A percentile compares a stretch with the other conserved stretches of the same genome.
Conservation (phyloP, 306 rosid genomes). For the Gillenia trifoliata region DNA sequence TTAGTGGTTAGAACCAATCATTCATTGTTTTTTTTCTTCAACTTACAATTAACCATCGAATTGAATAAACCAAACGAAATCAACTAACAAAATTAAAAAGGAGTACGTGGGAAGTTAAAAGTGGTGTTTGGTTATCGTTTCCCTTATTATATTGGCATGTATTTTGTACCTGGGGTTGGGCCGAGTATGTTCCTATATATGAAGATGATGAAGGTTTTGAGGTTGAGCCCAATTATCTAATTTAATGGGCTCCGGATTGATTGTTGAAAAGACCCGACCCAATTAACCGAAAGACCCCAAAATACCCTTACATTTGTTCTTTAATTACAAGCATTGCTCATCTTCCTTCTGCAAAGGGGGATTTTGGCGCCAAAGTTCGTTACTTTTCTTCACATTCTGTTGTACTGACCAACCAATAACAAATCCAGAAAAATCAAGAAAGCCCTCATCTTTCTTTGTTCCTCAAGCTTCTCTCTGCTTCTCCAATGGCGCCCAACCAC, state of each 20-base stretch:
- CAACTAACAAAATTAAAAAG: too few relatives aligned
- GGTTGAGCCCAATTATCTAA: not conserved
- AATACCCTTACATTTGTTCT: not conserved
- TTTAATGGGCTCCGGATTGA: not conserved
- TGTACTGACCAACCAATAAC: not conserved
- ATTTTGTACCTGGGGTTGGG: not conserved
- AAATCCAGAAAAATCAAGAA: conserved; percentile 3
- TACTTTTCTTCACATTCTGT: not conserved
- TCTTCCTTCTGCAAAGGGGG: not conserved
- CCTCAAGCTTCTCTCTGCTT: not conserved
- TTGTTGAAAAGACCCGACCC: not conserved
- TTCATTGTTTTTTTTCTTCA: too few relatives aligned
- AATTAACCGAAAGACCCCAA: not conserved
- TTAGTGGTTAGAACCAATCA: too few relatives aligned
- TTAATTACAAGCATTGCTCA: not conserved
- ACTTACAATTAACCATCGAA: too few relatives aligned
- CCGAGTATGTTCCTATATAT: not conserved
- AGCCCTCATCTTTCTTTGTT: not conserved
- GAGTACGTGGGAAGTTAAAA: too few relatives aligned
- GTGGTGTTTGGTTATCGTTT: too few relatives aligned
- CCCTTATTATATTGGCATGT: too few relatives aligned
- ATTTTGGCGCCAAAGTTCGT: conserved; percentile 11
- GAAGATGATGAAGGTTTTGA: not conserved
- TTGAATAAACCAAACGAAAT: too few relatives aligned
- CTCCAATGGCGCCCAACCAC: conserved; percentile 10